These are phyloP conservation scores for Mallotus nudiflorus DNA, from an alignment of 345 rosid species.

Conservation along the genomic window DNA sequence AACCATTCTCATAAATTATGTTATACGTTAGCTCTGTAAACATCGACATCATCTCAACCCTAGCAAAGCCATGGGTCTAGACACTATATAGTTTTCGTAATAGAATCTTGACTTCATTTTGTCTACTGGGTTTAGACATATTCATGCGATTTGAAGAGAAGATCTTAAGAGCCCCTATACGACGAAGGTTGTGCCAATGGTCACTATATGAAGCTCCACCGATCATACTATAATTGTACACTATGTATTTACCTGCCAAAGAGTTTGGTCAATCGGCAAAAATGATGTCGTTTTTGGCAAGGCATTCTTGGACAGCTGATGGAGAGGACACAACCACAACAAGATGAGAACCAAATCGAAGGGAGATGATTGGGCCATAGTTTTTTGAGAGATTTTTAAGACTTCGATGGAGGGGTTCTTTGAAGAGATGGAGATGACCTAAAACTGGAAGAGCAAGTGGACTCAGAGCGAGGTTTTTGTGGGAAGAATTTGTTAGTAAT, in stretches of 20 bases:
- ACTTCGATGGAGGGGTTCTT: slow-evolving; percentile 8
- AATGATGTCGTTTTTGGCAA: slow-evolving; percentile 14
- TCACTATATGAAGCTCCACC: background rate
- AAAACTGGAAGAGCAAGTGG: slow-evolving; percentile 20
- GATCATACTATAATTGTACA: slow-evolving; percentile 3
- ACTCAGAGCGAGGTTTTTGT: no score
- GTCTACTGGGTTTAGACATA: background rate
- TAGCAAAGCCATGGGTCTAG: background rate
- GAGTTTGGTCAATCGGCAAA: slow-evolving; percentile 10
- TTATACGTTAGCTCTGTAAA: background rate
- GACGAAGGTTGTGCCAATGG: slow-evolving; percentile 23
- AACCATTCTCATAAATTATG: slow-evolving; percentile 14
- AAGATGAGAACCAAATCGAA: slow-evolving; percentile 23
- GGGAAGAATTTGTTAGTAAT: background rate
- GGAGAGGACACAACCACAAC: slow-evolving; percentile 25
- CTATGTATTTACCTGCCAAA: background rate
- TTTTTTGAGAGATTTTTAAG: slow-evolving; percentile 34
- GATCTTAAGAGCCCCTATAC: background rate
- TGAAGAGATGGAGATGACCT: slow-evolving; percentile 19
- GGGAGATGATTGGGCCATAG: no score
- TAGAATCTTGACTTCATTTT: slow-evolving; percentile 10
- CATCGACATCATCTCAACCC: background rate
- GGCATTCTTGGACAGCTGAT: slow-evolving; percentile 2
- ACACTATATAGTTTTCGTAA: background rate
- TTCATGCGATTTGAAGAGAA: slow-evolving; percentile 1